Base-by-base conservation (phyloP, 305 asterid genomes). In the Fraxinus dipetala region DNA sequence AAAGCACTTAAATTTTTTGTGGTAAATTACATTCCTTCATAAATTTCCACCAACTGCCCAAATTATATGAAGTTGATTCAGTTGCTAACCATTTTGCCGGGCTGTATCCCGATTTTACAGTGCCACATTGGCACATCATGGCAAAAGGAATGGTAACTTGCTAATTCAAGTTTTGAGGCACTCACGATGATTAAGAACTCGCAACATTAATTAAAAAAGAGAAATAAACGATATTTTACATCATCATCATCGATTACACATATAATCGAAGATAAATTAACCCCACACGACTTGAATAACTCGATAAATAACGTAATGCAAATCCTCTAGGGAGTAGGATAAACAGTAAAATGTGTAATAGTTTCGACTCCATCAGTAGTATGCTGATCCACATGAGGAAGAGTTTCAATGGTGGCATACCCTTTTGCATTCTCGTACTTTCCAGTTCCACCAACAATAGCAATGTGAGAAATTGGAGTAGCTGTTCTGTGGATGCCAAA, bases 361-460 rank as follows among this genome's bases (percentile, higher is more conserved):
- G 75, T 70, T 32, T 70, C 75, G n/a, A 70, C 75, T 16, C 75
- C 75, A 16, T 70, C 75, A 16, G 75, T 70, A 13, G 75, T 70
- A 32, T 70, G 75, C 22, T 70, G 75, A 32, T 70, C 75, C 26
- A 30, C 75, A 5, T 70, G 75, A 2, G 75, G 75, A 31, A 70
- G 75, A 69, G 80, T 83, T 86, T 82, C 84, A 24, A 88, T 78
- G 11, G 85, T 81, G 30, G 91, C 91, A 59, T 83, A 85, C 20
- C 91, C 91, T 79, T 88, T 88, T 11, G 91, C 91, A 43, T 83
- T 79, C 5, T 80, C 81, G 72, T 77, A 86, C 85, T 79, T 86
- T 38, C 91, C 90, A 0, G 67, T 81, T 9, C 91, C 90, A 0
- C 91, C 91, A 38, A 88, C 81, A 0, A 88, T 85, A 9, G 88